Percentiles rank a stretch among this genome's conserved stretches.
These are phyloP conservation scores for Eucalyptus sp. DNA, from an alignment of 345 rosid species.

Conservation along the genomic window DNA sequence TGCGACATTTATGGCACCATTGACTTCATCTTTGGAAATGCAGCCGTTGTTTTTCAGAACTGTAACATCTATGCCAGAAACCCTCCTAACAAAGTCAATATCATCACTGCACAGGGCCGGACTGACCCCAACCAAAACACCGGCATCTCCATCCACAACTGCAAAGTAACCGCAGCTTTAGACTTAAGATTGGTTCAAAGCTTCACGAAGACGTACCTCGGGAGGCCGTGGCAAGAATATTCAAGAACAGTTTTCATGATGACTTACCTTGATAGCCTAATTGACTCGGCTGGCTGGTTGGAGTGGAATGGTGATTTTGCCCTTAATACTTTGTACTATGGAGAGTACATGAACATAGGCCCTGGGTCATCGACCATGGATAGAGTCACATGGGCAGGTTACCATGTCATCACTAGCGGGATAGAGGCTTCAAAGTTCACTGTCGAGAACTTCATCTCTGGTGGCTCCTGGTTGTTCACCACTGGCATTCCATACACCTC, in stretches of 20 bases:
- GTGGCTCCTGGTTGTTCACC: slow-evolving; percentile 31
- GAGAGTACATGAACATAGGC: slow-evolving; percentile 37
- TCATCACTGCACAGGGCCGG: slow-evolving; percentile 42
- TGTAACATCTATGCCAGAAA: slow-evolving; percentile 36
- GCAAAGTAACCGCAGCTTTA: slow-evolving; percentile 29
- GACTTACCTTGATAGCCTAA: slow-evolving; percentile 28
- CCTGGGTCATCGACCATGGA: slow-evolving; percentile 24
- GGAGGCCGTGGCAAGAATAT: slow-evolving; percentile 44
- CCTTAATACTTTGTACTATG: slow-evolving; percentile 32
- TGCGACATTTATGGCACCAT: slow-evolving; percentile 51
- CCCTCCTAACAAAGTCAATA: slow-evolving; percentile 26
- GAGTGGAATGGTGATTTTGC: slow-evolving; percentile 44
- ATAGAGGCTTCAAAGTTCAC: slow-evolving; percentile 32
- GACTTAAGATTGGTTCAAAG: slow-evolving; percentile 27
- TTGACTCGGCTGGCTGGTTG: slow-evolving; percentile 42
- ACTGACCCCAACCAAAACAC: slow-evolving; percentile 53
- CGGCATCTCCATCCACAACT: slow-evolving; percentile 38
- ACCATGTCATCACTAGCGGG: slow-evolving; percentile 21
- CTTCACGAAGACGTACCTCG: slow-evolving; percentile 32
- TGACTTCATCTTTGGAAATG: slow-evolving; percentile 55
- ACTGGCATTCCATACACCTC: slow-evolving; percentile 30
- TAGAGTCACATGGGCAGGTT: slow-evolving; percentile 44
- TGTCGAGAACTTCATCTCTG: slow-evolving; percentile 22
- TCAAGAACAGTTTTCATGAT: slow-evolving; percentile 31
- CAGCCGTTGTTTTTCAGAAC: slow-evolving; percentile 38